phyloP scores from a whole-genome alignment of 768 basidiomycete species.

The Albatrellus ellisii region DNA sequence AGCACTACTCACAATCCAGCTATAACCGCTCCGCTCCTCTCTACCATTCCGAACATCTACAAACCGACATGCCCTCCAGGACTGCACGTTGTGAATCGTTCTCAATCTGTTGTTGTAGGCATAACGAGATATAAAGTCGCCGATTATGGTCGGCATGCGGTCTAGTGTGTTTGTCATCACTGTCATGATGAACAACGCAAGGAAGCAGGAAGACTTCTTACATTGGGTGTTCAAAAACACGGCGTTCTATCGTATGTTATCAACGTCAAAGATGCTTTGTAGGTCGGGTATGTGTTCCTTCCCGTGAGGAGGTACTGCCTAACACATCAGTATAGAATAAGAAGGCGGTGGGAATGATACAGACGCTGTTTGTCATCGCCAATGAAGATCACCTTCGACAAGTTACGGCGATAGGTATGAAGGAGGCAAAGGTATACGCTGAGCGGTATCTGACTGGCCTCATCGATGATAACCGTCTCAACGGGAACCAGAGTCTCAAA shows the following conservation, averaged over 20 bases:
- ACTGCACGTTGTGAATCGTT: slow-evolving; percentile 12
- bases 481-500: slow-evolving; percentile 22
- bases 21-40: slow-evolving; percentile 19
- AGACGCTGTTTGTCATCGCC: slow-evolving; percentile 22
- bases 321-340: neutral
- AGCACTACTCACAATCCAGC: slow-evolving; percentile 27
- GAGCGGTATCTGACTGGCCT: slow-evolving; percentile 33
- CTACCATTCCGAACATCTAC: slow-evolving; percentile 26
- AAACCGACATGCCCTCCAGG: slow-evolving; percentile 19
- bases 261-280: slow-evolving; percentile 23
- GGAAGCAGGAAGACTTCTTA: slow-evolving; percentile 8
- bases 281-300: slow-evolving; percentile 19
- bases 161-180: no score
- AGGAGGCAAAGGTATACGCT: slow-evolving; percentile 26
- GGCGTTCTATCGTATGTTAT: slow-evolving; percentile 15
- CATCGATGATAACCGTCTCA: slow-evolving; percentile 29
- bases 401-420: slow-evolving; percentile 11
- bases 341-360: slow-evolving; percentile 8
- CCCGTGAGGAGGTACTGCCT: slow-evolving; percentile 23
- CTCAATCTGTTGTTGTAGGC: slow-evolving; percentile 19
- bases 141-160: slow-evolving; percentile 22
- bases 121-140: slow-evolving; percentile 21
- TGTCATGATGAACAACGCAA: no score
- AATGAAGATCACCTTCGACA: slow-evolving; percentile 21
- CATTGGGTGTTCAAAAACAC: slow-evolving; percentile 24